Conservation (phyloP, 2,329 filamentous ascomycete genomes). For the Pestalotiopsis sp. region DNA sequence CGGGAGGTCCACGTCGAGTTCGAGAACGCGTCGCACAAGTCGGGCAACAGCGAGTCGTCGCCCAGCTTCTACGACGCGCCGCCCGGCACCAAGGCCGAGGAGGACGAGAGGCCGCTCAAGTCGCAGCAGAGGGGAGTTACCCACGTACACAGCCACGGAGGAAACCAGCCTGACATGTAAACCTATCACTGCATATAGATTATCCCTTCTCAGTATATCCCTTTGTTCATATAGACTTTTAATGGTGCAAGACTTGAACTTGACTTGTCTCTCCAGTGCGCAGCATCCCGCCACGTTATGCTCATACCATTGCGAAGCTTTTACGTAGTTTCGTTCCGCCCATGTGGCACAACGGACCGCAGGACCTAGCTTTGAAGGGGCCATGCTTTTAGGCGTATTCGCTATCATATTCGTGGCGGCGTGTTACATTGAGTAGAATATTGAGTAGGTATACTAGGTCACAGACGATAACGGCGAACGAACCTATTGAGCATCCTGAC, state of each 20-base stretch:
- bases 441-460: no score
- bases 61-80: not conserved
- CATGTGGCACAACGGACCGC: no score
- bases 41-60: not conserved
- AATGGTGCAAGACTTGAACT: not conserved
- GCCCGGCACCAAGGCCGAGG: not conserved
- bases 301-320: no score
- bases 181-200: not conserved
- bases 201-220: not conserved
- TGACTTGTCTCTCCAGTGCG: no score
- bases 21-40: slow-evolving; percentile 3
- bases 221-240: not conserved
- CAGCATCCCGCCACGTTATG: no score
- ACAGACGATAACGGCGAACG: no score
- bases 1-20: not conserved
- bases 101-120: not conserved
- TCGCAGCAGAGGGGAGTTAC: not conserved
- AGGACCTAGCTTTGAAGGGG: no score
- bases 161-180: slow-evolving; percentile 1
- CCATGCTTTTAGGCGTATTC: no score
- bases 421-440: no score
- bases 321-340: no score
- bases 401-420: no score
- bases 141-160: not conserved
- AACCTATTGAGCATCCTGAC: no score